Base-by-base conservation (phyloP, 1,284 basidiomycete genomes). In the Lentinula novae-zelandiae region DNA sequence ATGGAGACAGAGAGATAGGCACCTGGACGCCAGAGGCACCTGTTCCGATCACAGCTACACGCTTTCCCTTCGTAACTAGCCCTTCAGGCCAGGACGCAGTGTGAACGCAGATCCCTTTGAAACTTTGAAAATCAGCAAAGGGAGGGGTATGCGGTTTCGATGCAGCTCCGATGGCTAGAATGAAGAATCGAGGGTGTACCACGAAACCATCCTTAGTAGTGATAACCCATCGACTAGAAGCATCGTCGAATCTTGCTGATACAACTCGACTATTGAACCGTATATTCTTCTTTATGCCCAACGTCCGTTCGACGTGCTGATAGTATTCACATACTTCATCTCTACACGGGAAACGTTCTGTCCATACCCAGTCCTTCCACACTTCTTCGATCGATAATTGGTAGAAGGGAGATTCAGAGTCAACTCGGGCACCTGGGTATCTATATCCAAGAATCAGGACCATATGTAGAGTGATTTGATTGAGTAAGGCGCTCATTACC, bases 1-100 rank as follows among this genome's bases (percentile, higher is more conserved):
- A 15, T 20, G 9, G n/a, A 38, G 8, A 20, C 15, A 46, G 17
- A 33, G 50, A 34, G 10, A 38, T 20, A 1, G 15, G 63, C 5
- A 70, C 52, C 52, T 70, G 69, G 3, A 70, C 67, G 9, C 69
- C 68, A 17, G 67, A 69, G 3, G 69, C 66, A 1, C 69, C 69
- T 1, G 68, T 70, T 17, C 69, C 68, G 33, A 71, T 64, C 13
- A 71, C 64, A 5, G 66, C 69, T 10, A 71, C 55, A 1, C 65
- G 64, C 50, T 69, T 71, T 7, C 66, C 66, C 8, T 62, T n/a
- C 3, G 69, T 52, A n/a, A 67, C 64, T 1, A 70, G 27, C 5
- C 64, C 65, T 3, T 59, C 57, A 1, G 69, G 69, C 69, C 69
- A 71, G 15, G 50, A 40, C 3, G 64, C 58, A 6, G 66, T 70